Evolutionary conservation across 208 protist species (phyloP).

Genomic region (Acanthamoeba castellanii): DNA sequence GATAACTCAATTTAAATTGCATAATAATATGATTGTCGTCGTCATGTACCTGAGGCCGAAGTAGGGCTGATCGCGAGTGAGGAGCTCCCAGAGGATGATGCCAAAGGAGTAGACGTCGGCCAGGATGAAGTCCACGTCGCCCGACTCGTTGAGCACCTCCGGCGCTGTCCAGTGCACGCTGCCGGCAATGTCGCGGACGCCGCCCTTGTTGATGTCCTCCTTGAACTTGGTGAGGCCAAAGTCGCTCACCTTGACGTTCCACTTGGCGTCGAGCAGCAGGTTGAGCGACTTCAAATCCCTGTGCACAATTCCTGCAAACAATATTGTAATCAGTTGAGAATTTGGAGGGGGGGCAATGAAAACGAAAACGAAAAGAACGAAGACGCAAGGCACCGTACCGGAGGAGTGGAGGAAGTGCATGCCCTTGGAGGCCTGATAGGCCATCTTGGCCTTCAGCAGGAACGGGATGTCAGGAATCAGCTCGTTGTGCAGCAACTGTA

Average conservation of each 20-base stretch:
- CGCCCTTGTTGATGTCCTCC: conserved; percentile 20
- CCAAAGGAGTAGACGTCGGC: conserved; percentile 62
- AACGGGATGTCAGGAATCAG: conserved; percentile 55
- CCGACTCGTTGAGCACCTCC: conserved; percentile 55
- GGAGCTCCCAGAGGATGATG: conserved; percentile 44
- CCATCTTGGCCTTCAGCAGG: conserved; percentile 41
- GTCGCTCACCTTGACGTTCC: conserved; percentile 85
- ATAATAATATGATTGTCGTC: no score
- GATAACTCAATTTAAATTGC: no score
- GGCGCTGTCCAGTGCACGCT: conserved; percentile 66
- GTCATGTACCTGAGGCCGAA: not conserved
- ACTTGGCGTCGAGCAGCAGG: conserved; percentile 29
- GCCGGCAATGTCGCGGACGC: not conserved
- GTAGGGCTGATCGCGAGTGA: conserved; percentile 39
- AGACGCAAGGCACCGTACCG: not conserved
- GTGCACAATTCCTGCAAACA: not conserved
- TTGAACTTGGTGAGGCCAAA: conserved; percentile 81
- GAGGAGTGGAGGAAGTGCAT: conserved; percentile 66
- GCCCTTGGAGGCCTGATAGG: conserved; percentile 54
- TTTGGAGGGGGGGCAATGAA: no score
- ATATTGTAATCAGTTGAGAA: no score
- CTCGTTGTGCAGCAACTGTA: conserved; percentile 58
- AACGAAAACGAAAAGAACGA: no score
- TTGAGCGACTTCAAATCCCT: conserved; percentile 51
- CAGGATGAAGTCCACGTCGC: conserved; percentile 17